A percentile compares a stretch with the other conserved stretches of the same genome.
Conservation (phyloP, 2,329 filamentous ascomycete genomes). For the Verticillium nonalfalfae region DNA sequence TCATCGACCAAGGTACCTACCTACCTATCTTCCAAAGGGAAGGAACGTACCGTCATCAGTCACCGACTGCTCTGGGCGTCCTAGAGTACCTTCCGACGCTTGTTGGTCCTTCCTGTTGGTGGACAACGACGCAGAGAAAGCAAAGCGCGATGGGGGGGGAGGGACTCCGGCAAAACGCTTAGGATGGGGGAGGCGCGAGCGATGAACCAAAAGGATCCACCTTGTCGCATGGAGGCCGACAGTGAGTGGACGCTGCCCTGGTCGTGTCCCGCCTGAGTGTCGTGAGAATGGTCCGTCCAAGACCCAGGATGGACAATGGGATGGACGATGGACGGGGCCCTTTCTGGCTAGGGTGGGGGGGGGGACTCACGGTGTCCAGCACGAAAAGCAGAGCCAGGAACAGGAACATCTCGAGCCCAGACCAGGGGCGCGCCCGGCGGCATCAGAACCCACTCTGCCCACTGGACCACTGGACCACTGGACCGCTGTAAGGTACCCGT, state of each 20-base stretch:
- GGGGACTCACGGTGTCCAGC: neutral
- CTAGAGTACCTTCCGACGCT: neutral
- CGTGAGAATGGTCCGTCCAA: neutral
- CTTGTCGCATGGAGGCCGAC: neutral
- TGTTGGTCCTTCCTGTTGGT: neutral
- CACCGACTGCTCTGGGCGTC: neutral
- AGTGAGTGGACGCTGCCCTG: neutral
- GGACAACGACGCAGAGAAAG: neutral
- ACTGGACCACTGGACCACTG: neutral
- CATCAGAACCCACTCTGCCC: neutral
- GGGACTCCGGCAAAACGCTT: neutral
- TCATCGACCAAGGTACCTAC: too few relatives aligned
- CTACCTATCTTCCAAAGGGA: too few relatives aligned
- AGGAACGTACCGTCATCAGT: neutral
- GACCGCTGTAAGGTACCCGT: neutral
- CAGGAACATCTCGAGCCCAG: neutral
- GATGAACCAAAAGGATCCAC: neutral
- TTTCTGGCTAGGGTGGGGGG: neutral
- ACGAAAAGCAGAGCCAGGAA: neutral
- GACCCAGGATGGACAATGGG: neutral
- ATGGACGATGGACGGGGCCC: neutral
- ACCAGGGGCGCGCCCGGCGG: neutral
- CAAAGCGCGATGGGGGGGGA: neutral
- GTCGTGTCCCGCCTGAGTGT: neutral
- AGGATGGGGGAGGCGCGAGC: neutral